Conservation (phyloP, 169 alveolate genomes). For the Cyclospora cayetanensis region DNA sequence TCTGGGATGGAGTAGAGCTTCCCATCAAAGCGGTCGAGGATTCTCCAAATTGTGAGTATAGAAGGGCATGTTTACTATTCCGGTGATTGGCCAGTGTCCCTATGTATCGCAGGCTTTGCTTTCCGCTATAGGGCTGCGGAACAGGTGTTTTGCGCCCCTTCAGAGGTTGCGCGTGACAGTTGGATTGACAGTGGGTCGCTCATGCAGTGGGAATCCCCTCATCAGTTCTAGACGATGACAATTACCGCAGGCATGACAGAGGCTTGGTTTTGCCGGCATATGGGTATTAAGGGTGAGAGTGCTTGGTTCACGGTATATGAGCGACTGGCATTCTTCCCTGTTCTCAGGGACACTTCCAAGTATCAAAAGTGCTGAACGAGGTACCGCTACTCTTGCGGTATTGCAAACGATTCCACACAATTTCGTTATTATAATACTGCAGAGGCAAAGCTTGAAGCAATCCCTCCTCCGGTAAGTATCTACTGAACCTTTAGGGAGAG, state of each 20-base stretch:
- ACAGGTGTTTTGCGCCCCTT: constrained; percentile 78
- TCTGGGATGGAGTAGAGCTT: constrained; percentile 78
- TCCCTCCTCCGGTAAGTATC: constrained; percentile 65
- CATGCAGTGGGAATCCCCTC: neutral
- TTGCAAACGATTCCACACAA: neutral
- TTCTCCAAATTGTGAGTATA: constrained; percentile 64
- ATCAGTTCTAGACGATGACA: neutral
- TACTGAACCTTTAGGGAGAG: neutral
- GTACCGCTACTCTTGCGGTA: neutral
- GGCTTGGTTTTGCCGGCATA: constrained; percentile 82
- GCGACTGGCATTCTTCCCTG: neutral
- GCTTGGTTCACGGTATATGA: neutral
- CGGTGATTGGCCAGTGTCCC: neutral
- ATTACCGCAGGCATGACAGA: constrained; percentile 74
- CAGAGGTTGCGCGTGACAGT: constrained; percentile 76
- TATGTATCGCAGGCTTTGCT: constrained; percentile 72
- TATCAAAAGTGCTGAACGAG: constrained; percentile 63
- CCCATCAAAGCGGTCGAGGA: constrained; percentile 77
- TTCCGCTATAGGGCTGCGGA: constrained; percentile 78
- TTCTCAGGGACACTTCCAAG: constrained; percentile 66
- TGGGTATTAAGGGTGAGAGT: constrained; percentile 78
- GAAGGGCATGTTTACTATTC: neutral
- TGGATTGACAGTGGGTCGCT: constrained; percentile 78
- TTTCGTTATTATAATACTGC: neutral
- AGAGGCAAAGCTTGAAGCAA: constrained; percentile 59